phyloP scores from a whole-genome alignment of 2,329 filamentous ascomycete species.

The Chaetomiaceae sp. region DNA sequence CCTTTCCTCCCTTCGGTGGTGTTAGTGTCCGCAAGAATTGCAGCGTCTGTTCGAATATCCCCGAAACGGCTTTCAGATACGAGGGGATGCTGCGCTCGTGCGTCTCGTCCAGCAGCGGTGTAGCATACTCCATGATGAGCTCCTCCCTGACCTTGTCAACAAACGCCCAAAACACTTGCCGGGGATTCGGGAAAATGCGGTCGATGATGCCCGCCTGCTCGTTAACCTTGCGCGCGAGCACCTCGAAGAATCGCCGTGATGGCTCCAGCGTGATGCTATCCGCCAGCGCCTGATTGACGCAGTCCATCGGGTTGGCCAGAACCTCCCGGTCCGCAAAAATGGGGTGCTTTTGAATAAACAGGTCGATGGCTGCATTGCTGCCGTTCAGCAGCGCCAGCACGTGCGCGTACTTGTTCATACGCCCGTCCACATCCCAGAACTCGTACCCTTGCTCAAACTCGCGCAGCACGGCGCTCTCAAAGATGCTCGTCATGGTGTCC shows the following conservation, averaged over 20 bases:
- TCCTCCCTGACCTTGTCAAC: conserved; percentile 79
- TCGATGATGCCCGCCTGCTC: conserved; percentile 76
- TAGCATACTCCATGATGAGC: conserved; percentile 79
- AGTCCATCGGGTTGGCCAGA: conserved; percentile 71
- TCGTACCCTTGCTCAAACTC: conserved; percentile 94
- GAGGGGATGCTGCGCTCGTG: conserved; percentile 67
- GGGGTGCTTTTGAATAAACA: conserved; percentile 85
- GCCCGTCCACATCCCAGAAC: conserved; percentile 77
- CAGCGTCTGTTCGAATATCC: conserved; percentile 79
- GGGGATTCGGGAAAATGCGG: conserved; percentile 68
- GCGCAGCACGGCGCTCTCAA: conserved; percentile 81
- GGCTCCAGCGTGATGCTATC: conserved; percentile 73
- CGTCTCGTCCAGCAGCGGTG: conserved; percentile 77
- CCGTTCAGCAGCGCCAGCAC: conserved; percentile 79
- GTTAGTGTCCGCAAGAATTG: conserved; percentile 68
- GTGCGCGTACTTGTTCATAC: conserved; percentile 83
- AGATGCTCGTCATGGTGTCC: conserved; percentile 67
- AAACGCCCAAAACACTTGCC: conserved; percentile 68
- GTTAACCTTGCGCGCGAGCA: conserved; percentile 67
- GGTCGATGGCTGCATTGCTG: conserved; percentile 68
- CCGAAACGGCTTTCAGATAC: conserved; percentile 81
- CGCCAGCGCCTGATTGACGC: conserved; percentile 60
- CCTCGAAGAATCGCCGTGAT: conserved; percentile 73
- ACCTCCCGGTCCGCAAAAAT: conserved; percentile 69
- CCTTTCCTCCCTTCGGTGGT: conserved; percentile 51